A percentile compares a stretch with the other conserved stretches of the same genome.
These are phyloP conservation scores for Marasmius sp. DNA, from an alignment of 1,284 basidiomycete species.

Conservation along the genomic window DNA sequence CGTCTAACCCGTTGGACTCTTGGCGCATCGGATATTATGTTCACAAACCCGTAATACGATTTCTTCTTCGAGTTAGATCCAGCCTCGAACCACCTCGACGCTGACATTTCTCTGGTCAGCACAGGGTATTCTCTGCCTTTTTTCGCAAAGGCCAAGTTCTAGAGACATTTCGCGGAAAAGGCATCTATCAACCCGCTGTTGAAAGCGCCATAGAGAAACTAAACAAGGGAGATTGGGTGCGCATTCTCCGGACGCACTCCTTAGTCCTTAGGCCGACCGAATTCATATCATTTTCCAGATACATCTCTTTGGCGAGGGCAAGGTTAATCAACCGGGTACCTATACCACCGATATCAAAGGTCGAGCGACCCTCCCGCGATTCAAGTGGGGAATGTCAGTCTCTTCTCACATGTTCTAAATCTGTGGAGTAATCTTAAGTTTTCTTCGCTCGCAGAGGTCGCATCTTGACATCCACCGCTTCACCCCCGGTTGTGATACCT, in stretches of 20 bases:
- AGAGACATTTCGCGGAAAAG: conserved; percentile 88
- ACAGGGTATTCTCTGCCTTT: conserved; percentile 76
- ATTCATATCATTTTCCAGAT: conserved; percentile 48
- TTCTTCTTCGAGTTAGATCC: conserved; percentile 5
- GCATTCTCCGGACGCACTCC: conserved; percentile 22
- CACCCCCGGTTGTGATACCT: conserved; percentile 84
- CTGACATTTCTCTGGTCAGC: conserved; percentile 28
- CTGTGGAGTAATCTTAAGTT: conserved; percentile 1
- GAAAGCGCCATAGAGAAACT: conserved; percentile 81
- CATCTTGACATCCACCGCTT: conserved; percentile 77
- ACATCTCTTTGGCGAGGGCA: conserved; percentile 94
- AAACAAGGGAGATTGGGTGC: conserved; percentile 83
- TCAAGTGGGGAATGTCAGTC: conserved; percentile 96
- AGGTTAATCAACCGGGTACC: conserved; percentile 75
- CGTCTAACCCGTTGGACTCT: conserved; percentile 80
- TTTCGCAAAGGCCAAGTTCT: conserved; percentile 92
- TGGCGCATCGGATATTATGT: conserved; percentile 93
- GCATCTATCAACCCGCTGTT: conserved; percentile 88
- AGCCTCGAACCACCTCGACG: conserved; percentile 9
- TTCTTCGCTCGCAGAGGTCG: conserved; percentile 55
- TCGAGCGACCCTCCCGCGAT: conserved; percentile 59
- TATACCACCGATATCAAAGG: conserved; percentile 44
- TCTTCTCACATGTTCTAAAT: conserved; percentile 10
- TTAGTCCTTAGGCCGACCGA: neutral
- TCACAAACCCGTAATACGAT: conserved; percentile 82